Base-by-base conservation (phyloP, 2,329 filamentous ascomycete species). In the Sclerotiophoma versabilis region DNA sequence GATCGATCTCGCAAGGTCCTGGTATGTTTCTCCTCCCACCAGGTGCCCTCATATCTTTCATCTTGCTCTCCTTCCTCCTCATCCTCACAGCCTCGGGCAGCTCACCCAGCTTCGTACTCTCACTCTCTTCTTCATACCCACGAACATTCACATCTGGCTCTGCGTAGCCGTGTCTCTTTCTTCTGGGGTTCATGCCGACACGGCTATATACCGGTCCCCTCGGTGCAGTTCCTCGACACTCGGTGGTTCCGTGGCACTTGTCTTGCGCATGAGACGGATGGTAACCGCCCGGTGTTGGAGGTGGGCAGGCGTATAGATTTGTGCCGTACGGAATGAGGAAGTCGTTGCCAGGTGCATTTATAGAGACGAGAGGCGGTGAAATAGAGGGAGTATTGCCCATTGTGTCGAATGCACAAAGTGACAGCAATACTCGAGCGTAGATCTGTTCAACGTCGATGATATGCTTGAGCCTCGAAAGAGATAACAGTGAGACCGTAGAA, bases 341-440 rank as follows among this genome's bases (percentile, higher is more conserved):
- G 37, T 55, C 60, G 27, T 60, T 64, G 22, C 47, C 37, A 1
- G 62, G 59, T 7, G 64, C 65, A 23, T 47, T 42, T 51, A 71
- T 55, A 39, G 64, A 47, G 42, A 71, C 49, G 17, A 70, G 62
- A 1, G 67, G 65, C 3, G 64, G 62, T 4, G 65, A 63, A 10
- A 57, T 60, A 14, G 68, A 70, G 39, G 56, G 55, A 14, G 54
- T 38, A 39, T 56, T 45, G 26, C 67, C 68, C 68, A 71, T 71
- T 26, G 11, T 23, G 37, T 17, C 8, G n/a, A 14, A 19, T n/a
- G 37, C 5, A 3, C 30, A 5, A 6, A 5, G 5, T 15, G n/a
- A 33, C 15, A 17, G 12, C 14, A 17, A 17, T 5, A 17, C 3
- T 17, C 6, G 14, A 15, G 17, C 7, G 7, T 14, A 14, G 9